Evolutionary conservation across 2,329 filamentous ascomycete genomes (phyloP), one percentile per base, ranked within the genome.

Genomic region (Didymellaceae sp.): DNA sequence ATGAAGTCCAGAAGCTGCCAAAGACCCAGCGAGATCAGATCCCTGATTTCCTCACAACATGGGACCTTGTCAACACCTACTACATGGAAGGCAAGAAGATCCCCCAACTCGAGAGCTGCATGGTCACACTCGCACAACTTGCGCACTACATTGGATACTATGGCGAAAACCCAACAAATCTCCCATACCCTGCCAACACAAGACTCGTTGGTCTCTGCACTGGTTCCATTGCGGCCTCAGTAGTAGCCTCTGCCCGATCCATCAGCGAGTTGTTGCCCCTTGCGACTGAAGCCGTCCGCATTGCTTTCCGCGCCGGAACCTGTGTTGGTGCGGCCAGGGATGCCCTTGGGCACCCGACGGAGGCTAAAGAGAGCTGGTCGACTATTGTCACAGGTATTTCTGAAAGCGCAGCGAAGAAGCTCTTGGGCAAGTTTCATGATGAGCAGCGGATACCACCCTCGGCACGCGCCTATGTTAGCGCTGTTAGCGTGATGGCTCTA

Each of bases 71-170:
- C 63, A 84, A 88, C 67, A 77, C 77, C 58, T 88, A 89, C 68
- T 82, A 84, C 58, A 74, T 78, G 32, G 82, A 83, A 63, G 75
- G 71, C 21, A 58, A 76, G 55, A 87, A 84, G 70, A 80, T 84
- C 54, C 78, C 85, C 2, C 84, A 84, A 39, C 70, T 89, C 34
- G 86, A 89, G 65, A 86, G 84, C 59, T 84, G 82, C 13, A 74
- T 89, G 58, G 76, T 88, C 28, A 86, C 84, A 49, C 80, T 86
- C 55, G 77, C 85, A 43, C 86, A 89, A 68, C 70, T 89, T 45
- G 82, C 82, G 38, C 85, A 89, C 67, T 89, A 86, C 71, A 86
- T 89, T 55, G 84, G 87, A 81, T 80, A 79, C 67, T 81, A 76
- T 59, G 73, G 72, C 24, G 78, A 78, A 73, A 83, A 76, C 76